Conservation (phyloP, 441 rosid genomes). For the Syzygium syzygioides region DNA sequence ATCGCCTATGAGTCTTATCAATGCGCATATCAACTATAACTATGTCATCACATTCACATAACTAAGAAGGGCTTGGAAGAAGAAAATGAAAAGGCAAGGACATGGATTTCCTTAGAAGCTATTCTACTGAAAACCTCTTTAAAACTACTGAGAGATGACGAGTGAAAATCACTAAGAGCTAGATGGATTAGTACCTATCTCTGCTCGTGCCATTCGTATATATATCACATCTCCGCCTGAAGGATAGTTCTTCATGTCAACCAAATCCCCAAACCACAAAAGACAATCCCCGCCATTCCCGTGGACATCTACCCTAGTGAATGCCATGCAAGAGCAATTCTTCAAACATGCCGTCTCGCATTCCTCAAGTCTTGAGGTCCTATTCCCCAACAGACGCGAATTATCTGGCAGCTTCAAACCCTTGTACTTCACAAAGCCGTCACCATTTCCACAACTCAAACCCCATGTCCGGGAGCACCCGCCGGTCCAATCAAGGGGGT, state of each 20-base stretch:
- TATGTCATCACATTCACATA: background rate
- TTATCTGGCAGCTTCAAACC: slow-evolving; percentile 5
- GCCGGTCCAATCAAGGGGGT: slow-evolving; percentile 9
- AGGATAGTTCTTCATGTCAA: slow-evolving; percentile 13
- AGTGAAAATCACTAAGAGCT: background rate
- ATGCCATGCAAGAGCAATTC: slow-evolving; percentile 15
- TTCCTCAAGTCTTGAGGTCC: slow-evolving; percentile 6
- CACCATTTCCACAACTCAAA: slow-evolving; percentile 4
- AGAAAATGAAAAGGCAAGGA: background rate
- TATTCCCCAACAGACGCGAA: background rate
- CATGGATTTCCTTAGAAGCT: background rate
- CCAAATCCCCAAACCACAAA: background rate
- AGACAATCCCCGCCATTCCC: slow-evolving; percentile 11
- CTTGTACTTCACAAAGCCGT: slow-evolving; percentile 7
- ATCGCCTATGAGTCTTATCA: background rate
- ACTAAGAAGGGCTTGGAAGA: background rate
- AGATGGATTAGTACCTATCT: background rate
- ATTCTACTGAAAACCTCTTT: background rate
- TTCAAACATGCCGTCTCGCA: background rate
- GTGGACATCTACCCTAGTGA: background rate
- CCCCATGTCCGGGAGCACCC: slow-evolving; percentile 3
- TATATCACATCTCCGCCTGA: slow-evolving; percentile 5
- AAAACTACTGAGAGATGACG: background rate
- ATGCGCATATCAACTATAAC: background rate
- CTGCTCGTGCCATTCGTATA: slow-evolving; percentile 7